Percentiles rank a stretch among this genome's conserved stretches.
Evolutionary conservation across 2,329 filamentous ascomycete species (phyloP).

Genomic region (Chaetomium strumarium): DNA sequence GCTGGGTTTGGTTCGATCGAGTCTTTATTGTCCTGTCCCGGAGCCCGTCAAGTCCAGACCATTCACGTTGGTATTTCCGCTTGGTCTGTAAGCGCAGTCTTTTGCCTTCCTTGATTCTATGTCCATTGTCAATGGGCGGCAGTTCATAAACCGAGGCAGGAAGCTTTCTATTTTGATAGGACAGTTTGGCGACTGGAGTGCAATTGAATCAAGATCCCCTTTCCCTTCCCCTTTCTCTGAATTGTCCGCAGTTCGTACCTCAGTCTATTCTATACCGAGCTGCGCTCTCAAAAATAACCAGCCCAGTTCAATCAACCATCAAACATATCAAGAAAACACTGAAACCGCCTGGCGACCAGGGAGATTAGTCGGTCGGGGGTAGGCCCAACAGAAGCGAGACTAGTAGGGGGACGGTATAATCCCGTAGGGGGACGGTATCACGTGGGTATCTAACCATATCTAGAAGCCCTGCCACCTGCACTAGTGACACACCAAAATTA

Average conservation of each 20-base stretch:
- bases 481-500: too few species aligned
- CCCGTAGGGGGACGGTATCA: too few species aligned
- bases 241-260: not conserved
- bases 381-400: not conserved
- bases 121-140: slow-evolving; percentile 18
- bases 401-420: too few species aligned
- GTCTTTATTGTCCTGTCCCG: not conserved
- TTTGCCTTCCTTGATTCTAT: slow-evolving; percentile 24
- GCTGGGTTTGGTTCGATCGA: slow-evolving; percentile 1
- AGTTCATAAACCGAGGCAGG: slow-evolving; percentile 25
- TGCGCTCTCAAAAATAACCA: not conserved
- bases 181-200: slow-evolving; percentile 27
- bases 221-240: not conserved
- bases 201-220: slow-evolving; percentile 20
- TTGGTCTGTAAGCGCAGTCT: slow-evolving; percentile 14
- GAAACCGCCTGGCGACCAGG: too few species aligned
- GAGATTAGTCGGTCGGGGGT: too few species aligned
- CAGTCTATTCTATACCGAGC: too few species aligned
- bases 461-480: too few species aligned
- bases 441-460: too few species aligned
- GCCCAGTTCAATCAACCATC: not conserved
- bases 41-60: not conserved
- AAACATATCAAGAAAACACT: too few species aligned
- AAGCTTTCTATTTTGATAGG: slow-evolving; percentile 40
- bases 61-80: slow-evolving; percentile 14